Evolutionary conservation across 1,284 basidiomycete species (phyloP).

Genomic region (Paramarasmius palmivorus): DNA sequence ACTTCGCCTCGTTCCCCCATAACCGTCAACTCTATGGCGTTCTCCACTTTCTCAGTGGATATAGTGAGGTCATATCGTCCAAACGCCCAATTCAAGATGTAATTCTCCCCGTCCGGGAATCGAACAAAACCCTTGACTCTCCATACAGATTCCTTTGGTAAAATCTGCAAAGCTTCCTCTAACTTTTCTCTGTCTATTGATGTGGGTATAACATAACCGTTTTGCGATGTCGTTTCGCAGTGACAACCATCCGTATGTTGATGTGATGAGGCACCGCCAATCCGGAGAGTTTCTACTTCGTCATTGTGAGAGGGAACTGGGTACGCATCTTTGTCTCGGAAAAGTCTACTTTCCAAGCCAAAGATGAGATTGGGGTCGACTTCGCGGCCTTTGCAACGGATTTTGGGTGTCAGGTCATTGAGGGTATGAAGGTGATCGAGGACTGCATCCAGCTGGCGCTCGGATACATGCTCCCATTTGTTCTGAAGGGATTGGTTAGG

Average conservation of each 20-base stretch:
- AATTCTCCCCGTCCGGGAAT: constrained; percentile 36
- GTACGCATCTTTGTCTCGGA: constrained; percentile 39
- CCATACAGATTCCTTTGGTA: constrained; percentile 74
- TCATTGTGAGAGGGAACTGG: constrained; percentile 54
- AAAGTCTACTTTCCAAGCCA: constrained; percentile 80
- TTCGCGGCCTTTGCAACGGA: constrained; percentile 63
- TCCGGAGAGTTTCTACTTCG: constrained; percentile 79
- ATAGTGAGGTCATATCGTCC: constrained; percentile 74
- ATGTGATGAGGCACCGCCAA: constrained; percentile 44
- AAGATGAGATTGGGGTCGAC: constrained; percentile 80
- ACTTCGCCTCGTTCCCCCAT: constrained; percentile 91
- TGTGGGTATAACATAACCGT: constrained; percentile 8
- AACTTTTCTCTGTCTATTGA: constrained; percentile 38
- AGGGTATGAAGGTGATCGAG: constrained; percentile 86
- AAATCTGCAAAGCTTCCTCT: constrained; percentile 42
- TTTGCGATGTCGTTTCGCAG: not conserved
- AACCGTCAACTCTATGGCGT: constrained; percentile 64
- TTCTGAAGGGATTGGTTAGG: constrained; percentile 46
- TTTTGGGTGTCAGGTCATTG: constrained; percentile 86
- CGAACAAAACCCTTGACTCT: constrained; percentile 82
- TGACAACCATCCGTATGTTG: not conserved
- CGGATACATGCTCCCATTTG: constrained; percentile 84
- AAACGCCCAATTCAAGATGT: constrained; percentile 91
- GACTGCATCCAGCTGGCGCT: constrained; percentile 76
- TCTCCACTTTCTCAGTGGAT: constrained; percentile 29